Base-by-base conservation (phyloP, 371 early-diverging fungal species). In the Circinella minor region DNA sequence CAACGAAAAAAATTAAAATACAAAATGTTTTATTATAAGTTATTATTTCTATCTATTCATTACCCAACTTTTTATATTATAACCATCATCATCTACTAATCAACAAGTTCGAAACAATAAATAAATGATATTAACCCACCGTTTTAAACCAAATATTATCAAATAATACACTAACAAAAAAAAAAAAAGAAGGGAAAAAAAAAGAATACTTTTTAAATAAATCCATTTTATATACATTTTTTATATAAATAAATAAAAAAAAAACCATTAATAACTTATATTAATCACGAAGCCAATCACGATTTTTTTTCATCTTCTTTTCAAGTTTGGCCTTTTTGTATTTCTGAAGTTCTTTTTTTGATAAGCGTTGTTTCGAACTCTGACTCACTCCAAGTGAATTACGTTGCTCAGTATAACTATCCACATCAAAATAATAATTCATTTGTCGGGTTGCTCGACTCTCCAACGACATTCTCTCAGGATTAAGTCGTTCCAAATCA, bases 401-500 rank as follows among this genome's bases (percentile, higher is more conserved):
- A 6, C 74, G 57, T 61, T 79, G 66, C 59, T 81, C 81, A 34
- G 73, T 78, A 72, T 84, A 84, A 10, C 67, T 74, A 68, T 84
- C 81, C 8, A 84, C 84, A 64, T 84, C 84, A 73, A 84, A 84
- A 62, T 80, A 84, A 71, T 74, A 72, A 38, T 80, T 72, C 84
- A 84, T 84, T 66, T 84, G 84, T 63, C 77, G 69, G 27, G 62
- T 81, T 36, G 81, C 81, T 48, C 85, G 77, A 20, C 66, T 73
- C 62, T 79, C 79, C 54, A 78, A 74, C 3, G 81, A 70, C 39
- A 79, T 64, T 15, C 71, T 71, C 57, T 81, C 80, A 13, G 85
- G 85, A 67, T 82, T 79, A 10, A 76, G 68, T 7, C 78, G 78
- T 51, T 73, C 70, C 6, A 67, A 72, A 51, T 85, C 83, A 43